phyloP scores from a whole-genome alignment of 2,329 filamentous ascomycete species.

The Drechslerella coelobrocha region DNA sequence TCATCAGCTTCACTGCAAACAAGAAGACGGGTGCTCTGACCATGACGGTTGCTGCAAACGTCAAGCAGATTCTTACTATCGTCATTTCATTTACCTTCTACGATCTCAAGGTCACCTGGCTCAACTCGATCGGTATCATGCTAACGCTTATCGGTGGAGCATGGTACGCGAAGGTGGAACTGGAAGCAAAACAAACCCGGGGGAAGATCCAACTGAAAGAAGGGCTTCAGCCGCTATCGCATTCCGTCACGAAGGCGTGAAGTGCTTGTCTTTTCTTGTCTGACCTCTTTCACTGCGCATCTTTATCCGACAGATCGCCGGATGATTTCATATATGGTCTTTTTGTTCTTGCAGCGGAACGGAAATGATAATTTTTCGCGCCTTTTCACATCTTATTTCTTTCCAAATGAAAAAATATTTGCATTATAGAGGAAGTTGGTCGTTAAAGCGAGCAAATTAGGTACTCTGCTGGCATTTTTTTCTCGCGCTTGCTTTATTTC shows the following conservation, averaged over 20 bases:
- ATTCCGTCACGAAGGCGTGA: conserved; percentile 48
- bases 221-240: conserved; percentile 30
- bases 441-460: conserved; percentile 47
- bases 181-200: conserved; percentile 57
- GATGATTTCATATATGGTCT: conserved; percentile 39
- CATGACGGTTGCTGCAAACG: conserved; percentile 68
- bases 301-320: conserved; percentile 14
- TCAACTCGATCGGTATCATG: conserved; percentile 64
- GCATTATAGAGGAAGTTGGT: conserved; percentile 50
- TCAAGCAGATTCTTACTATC: conserved; percentile 67
- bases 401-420: conserved; percentile 28
- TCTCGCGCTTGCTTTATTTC: conserved; percentile 18
- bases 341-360: conserved; percentile 28
- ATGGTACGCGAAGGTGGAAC: conserved; percentile 66
- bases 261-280: conserved; percentile 3
- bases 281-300: conserved; percentile 23
- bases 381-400: conserved; percentile 11
- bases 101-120: conserved; percentile 62
- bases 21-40: conserved; percentile 67
- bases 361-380: conserved; percentile 38
- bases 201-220: conserved; percentile 39
- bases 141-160: conserved; percentile 66
- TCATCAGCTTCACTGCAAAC: conserved; percentile 67
- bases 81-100: conserved; percentile 65
- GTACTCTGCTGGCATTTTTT: conserved; percentile 33